Evolutionary conservation across 768 basidiomycete species (phyloP).

Genomic region (Lactarius evosmus): DNA sequence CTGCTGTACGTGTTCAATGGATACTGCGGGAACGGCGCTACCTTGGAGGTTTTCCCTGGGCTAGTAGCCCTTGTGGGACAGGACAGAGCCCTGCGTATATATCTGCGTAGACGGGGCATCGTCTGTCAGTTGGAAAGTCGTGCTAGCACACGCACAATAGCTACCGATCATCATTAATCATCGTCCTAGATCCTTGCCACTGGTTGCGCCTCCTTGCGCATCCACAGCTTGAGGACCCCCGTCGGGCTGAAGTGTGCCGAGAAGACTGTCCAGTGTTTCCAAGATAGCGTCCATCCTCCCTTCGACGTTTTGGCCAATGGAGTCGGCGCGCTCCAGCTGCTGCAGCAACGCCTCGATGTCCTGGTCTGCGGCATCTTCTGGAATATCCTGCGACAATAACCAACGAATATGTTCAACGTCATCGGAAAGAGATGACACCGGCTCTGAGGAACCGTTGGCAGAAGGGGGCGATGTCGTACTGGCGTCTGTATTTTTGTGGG

Average conservation of each 20-base stretch:
- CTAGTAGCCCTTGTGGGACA: neutral
- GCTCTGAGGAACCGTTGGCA: conserved; percentile 3
- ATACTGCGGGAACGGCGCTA: neutral
- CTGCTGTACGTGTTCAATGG: neutral
- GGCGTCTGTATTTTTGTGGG: conserved; percentile 3
- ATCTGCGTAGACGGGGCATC: neutral
- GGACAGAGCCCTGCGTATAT: neutral
- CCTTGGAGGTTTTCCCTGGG: neutral
- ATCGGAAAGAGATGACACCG: conserved; percentile 32
- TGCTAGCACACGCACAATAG: neutral
- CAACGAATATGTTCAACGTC: conserved; percentile 39
- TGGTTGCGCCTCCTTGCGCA: neutral
- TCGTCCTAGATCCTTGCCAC: neutral
- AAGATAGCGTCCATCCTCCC: conserved; percentile 58
- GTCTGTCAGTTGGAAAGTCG: neutral
- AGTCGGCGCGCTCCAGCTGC: conserved; percentile 54
- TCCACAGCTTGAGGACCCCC: conserved; percentile 14
- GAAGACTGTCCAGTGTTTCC: conserved; percentile 52
- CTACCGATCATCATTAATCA: neutral
- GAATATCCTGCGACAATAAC: conserved; percentile 35
- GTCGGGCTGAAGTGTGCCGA: conserved; percentile 43
- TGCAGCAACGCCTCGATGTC: conserved; percentile 52
- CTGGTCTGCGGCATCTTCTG: conserved; percentile 37
- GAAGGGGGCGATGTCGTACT: conserved; percentile 5
- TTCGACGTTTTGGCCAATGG: conserved; percentile 61